Evolutionary conservation across 2,329 filamentous ascomycete species (phyloP).

Genomic region (Tolypocladium inflatum): DNA sequence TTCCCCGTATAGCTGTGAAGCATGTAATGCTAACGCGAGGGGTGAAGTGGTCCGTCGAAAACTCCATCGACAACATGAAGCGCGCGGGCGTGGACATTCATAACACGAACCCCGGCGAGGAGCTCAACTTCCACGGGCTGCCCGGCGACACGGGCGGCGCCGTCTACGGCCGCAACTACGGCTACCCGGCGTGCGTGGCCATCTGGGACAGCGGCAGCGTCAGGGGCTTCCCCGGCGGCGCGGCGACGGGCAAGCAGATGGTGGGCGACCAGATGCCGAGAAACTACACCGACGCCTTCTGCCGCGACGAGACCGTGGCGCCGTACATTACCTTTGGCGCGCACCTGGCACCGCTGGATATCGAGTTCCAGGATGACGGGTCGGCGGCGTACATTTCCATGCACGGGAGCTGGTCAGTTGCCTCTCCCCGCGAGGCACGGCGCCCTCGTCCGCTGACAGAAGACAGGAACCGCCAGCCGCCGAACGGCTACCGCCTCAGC

Average conservation of each 20-base stretch:
- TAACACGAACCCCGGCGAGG: constrained; percentile 59
- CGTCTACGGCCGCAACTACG: constrained; percentile 39
- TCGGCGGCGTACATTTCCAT: constrained; percentile 51
- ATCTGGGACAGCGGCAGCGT: constrained; percentile 35
- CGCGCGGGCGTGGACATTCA: constrained; percentile 49
- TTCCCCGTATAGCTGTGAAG: no score
- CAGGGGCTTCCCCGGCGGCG: constrained; percentile 22
- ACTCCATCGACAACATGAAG: constrained; percentile 51
- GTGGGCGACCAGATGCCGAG: constrained; percentile 11
- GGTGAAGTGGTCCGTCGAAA: constrained; percentile 50
- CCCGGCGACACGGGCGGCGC: constrained; percentile 22
- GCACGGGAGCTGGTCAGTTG: constrained; percentile 46
- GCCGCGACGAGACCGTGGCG: constrained; percentile 9
- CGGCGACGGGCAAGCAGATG: constrained; percentile 13
- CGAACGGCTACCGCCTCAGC: constrained; percentile 28
- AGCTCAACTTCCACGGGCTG: constrained; percentile 60
- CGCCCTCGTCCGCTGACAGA: background rate
- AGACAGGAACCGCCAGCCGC: constrained; percentile 21
- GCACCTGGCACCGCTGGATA: constrained; percentile 56
- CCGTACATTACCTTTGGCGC: constrained; percentile 21
- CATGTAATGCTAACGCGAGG: background rate
- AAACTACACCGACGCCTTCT: constrained; percentile 12
- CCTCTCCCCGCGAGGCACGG: background rate
- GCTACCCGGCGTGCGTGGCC: constrained; percentile 54
- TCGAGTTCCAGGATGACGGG: constrained; percentile 47